Evolutionary conservation across 2,329 filamentous ascomycete genomes (phyloP).

Genomic region (Fusarium pseudocircinatum): DNA sequence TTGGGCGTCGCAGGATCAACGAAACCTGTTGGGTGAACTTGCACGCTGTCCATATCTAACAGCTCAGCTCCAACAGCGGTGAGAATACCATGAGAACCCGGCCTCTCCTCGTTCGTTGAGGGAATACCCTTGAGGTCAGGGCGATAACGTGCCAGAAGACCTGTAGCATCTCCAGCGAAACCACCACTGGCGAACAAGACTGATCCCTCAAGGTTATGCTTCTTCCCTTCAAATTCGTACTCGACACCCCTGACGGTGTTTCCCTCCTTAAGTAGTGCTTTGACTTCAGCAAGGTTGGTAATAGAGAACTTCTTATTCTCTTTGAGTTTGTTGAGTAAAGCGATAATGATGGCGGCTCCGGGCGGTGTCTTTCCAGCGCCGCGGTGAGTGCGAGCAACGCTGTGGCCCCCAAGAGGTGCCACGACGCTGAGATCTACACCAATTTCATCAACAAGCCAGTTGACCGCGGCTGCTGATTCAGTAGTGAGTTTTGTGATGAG

Average conservation of each 20-base stretch:
- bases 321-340: slow-evolving; percentile 62
- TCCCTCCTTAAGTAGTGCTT: slow-evolving; percentile 54
- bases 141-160: slow-evolving; percentile 64
- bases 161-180: slow-evolving; percentile 69
- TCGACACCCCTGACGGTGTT: slow-evolving; percentile 61
- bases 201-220: slow-evolving; percentile 53
- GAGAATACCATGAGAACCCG: slow-evolving; percentile 61
- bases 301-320: slow-evolving; percentile 61
- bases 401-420: slow-evolving; percentile 68
- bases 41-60: slow-evolving; percentile 65
- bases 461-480: slow-evolving; percentile 59
- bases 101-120: slow-evolving; percentile 69
- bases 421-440: slow-evolving; percentile 68
- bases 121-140: slow-evolving; percentile 68
- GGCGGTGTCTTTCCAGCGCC: slow-evolving; percentile 65
- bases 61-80: slow-evolving; percentile 52
- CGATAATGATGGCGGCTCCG: slow-evolving; percentile 66
- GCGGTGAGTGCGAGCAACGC: slow-evolving; percentile 57
- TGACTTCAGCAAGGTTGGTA: slow-evolving; percentile 62
- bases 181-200: slow-evolving; percentile 71
- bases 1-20: slow-evolving; percentile 60
- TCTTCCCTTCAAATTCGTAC: slow-evolving; percentile 51
- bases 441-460: slow-evolving; percentile 66
- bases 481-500: slow-evolving; percentile 61
- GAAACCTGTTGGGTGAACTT: slow-evolving; percentile 73